Evolutionary conservation across 345 rosid species (phyloP).

Genomic region (Cardamine resedifolia): DNA sequence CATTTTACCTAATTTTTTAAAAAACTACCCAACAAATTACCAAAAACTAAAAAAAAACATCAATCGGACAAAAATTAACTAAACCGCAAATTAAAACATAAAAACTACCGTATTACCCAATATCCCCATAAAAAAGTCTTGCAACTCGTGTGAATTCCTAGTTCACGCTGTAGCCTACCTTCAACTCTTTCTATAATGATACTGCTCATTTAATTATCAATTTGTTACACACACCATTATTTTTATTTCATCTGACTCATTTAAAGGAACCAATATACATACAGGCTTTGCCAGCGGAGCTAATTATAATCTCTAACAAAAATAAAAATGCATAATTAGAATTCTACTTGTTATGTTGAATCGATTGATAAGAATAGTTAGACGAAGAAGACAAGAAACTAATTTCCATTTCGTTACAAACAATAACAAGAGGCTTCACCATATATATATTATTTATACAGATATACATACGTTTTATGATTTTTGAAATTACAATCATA

Average conservation of each 20-base stretch:
- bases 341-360: background rate
- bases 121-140: no score
- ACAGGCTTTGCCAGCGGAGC: background rate
- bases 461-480: background rate
- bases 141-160: conserved; percentile 30
- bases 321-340: background rate
- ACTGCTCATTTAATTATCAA: conserved; percentile 10
- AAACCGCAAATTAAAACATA: no score
- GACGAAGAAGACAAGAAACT: conserved; percentile 23
- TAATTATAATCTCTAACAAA: background rate
- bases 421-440: conserved; percentile 21
- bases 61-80: no score
- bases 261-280: background rate
- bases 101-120: no score
- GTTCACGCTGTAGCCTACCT: conserved; percentile 27
- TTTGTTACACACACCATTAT: conserved; percentile 7
- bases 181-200: conserved; percentile 4
- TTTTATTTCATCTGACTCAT: background rate
- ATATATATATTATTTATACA: background rate
- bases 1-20: no score
- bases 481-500: background rate
- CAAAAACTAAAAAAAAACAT: background rate
- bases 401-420: conserved; percentile 22
- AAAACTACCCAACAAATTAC: no score
- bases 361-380: background rate